Base-by-base conservation (phyloP, 306 rosid species). In the Aeschynomene evenia region DNA sequence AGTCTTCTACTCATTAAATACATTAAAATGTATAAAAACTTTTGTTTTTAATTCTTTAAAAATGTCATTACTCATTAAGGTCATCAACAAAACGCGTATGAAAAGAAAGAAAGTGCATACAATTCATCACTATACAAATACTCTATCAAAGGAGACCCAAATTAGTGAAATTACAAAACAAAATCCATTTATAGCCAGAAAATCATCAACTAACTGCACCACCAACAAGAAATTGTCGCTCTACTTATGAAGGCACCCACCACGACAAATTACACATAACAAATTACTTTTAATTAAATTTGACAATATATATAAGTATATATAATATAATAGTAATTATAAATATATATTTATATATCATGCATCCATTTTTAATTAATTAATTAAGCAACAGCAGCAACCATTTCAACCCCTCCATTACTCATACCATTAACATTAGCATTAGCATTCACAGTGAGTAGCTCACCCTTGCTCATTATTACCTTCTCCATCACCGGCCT, bases 401-500 rank as follows among this genome's bases (percentile, higher is more conserved):
- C 51, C 75, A 39, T 34, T 24, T 80, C 85, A 24, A 61, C 66
- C 16, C 3, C 71, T 1, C 24, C 56, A 11, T 4, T 2, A 7
- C 1, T 12, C 16, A n/a, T n/a, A n/a, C n/a, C n/a, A n/a, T n/a
- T n/a, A n/a, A n/a, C n/a, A n/a, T n/a, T n/a, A n/a, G 65, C 33
- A 5, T 20, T 72, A 15, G 26, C 20, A 6, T 3, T 1, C 51
- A 45, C 20, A n/a, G 21, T 45, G 9, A 49, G n/a, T 24, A 40
- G 37, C 49, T 13, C 48, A n/a, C 13, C 62, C 29, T 58, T 72
- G 18, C 23, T 15, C 0, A 7, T 7, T 0, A 14, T 8, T 19
- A 85, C 61, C 22, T 82, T 84, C 8, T 82, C 85, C 77, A 88
- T 20, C 51, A 88, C 34, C 0, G 74, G 83, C n/a, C 70, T 54